Evolutionary conservation across 805 yeast genomes (phyloP).

Genomic region (Ogataea kodamae): DNA sequence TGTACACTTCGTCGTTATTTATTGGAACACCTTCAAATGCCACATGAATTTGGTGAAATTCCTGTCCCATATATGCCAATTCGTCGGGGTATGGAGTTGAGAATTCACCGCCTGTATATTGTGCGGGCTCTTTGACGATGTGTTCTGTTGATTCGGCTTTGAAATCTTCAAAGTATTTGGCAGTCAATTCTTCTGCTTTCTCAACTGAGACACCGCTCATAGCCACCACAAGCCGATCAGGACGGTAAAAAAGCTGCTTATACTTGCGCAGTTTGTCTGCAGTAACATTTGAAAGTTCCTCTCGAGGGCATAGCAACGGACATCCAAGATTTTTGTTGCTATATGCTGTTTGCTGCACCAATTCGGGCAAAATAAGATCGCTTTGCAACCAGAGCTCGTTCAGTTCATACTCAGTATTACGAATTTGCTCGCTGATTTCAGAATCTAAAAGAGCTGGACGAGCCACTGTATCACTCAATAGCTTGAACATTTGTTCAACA

Average conservation of each 20-base stretch:
- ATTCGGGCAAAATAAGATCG: slow-evolving; percentile 82
- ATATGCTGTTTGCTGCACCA: slow-evolving; percentile 84
- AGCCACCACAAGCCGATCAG: slow-evolving; percentile 79
- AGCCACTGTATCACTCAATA: slow-evolving; percentile 74
- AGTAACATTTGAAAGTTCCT: slow-evolving; percentile 53
- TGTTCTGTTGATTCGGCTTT: slow-evolving; percentile 23
- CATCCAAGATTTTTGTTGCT: slow-evolving; percentile 70
- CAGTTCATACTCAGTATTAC: slow-evolving; percentile 76
- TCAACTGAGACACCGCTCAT: slow-evolving; percentile 81
- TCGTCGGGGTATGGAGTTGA: slow-evolving; percentile 51
- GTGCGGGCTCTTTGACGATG: slow-evolving; percentile 37
- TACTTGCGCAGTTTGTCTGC: slow-evolving; percentile 52
- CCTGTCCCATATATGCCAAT: slow-evolving; percentile 63
- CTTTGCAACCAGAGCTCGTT: slow-evolving; percentile 80
- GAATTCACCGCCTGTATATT: slow-evolving; percentile 58
- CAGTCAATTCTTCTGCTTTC: slow-evolving; percentile 60
- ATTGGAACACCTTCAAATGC: slow-evolving; percentile 88
- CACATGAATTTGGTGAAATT: slow-evolving; percentile 78
- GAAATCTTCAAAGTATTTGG: slow-evolving; percentile 64
- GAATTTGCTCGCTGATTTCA: slow-evolving; percentile 71
- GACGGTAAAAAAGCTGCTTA: slow-evolving; percentile 64
- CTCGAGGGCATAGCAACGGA: slow-evolving; percentile 79
- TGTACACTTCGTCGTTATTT: slow-evolving; percentile 81
- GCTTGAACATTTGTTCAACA: slow-evolving; percentile 70
- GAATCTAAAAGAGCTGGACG: slow-evolving; percentile 62